Base-by-base conservation (phyloP, 768 basidiomycete species). In the Pleurotus djamor region DNA sequence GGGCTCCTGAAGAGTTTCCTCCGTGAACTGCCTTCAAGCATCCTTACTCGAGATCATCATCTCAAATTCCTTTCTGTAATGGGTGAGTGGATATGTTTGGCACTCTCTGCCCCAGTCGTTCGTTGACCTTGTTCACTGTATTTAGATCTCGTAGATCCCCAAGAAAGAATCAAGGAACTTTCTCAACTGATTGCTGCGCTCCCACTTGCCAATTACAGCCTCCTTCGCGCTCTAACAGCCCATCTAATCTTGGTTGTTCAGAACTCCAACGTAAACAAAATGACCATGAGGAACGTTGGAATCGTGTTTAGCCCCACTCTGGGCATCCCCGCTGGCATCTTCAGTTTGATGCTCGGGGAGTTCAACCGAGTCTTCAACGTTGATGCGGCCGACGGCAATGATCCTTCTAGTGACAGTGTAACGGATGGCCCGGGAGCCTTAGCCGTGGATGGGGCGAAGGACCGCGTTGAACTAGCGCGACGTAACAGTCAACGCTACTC, bases 291-390 rank as follows among this genome's bases (percentile, higher is more conserved):
- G 48, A 99, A 99, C 70, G 94, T 99, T 32, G 96, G 96, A 14
- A 98, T 99, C 61, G 96, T 98, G 21, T 98, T 98, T 76, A 96
- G 94, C 64, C 97, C 97, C 2, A 98, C 97, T 0, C 79, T 99
- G 10, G 95, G 94, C 47, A 97, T 99, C 65, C 96, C 96, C n/a
- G 96, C 96, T 3, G 94, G 94, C 5, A 92, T 98, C 45, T 96
- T 98, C 74, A 94, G 92, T 68, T 76, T 97, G 63, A 93, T 98
- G 87, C 83, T 98, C 34, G 88, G 86, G 59, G 93, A 97, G 70
- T 98, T 96, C 75, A 93, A 92, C 65, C 84, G 87, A 13, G 94
- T 96, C 17, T 97, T 97, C 79, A 94, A 94, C 66, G 92, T 94
- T 54, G 87, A 83, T 62, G 72, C 69, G 21, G 77, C 73, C 47